Evolutionary conservation across 2,329 filamentous ascomycete genomes (phyloP).

Genomic region (Verticillium klebahnii): DNA sequence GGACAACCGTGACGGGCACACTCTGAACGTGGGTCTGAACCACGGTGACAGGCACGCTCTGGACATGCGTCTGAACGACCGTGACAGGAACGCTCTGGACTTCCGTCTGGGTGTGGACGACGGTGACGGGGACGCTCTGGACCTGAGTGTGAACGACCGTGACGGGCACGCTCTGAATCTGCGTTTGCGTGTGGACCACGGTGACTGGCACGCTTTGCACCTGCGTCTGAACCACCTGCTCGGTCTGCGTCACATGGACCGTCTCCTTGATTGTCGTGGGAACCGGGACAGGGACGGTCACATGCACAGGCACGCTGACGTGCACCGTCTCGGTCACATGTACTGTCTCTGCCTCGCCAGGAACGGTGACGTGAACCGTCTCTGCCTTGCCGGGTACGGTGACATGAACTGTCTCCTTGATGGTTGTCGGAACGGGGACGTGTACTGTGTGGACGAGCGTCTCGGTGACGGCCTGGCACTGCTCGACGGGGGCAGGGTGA

Average conservation of each 20-base stretch:
- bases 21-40: conserved; percentile 2
- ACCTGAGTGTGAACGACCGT: conserved; percentile 3
- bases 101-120: conserved; percentile 2
- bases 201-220: conserved; percentile 3
- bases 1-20: conserved; percentile 1
- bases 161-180: not conserved
- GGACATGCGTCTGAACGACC: conserved; percentile 1
- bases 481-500: not conserved
- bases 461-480: not conserved
- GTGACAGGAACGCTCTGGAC: conserved; percentile 9
- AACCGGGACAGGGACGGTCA: not conserved
- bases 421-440: conserved; percentile 8
- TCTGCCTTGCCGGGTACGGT: not conserved
- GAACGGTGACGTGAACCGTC: conserved; percentile 2
- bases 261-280: conserved; percentile 7
- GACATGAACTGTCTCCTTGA: conserved; percentile 7
- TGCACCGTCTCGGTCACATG: conserved; percentile 1
- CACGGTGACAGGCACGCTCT: conserved; percentile 6
- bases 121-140: conserved; percentile 3
- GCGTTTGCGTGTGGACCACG: not conserved
- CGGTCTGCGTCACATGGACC: conserved; percentile 1
- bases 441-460: conserved; percentile 4
- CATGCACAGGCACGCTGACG: not conserved
- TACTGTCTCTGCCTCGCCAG: not conserved
- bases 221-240: conserved; percentile 2